A percentile compares a stretch with the other conserved stretches of the same genome.
Evolutionary conservation across 225 moss, liverwort and hornwort species (phyloP).

Genomic region (Straminergon stramineum): DNA sequence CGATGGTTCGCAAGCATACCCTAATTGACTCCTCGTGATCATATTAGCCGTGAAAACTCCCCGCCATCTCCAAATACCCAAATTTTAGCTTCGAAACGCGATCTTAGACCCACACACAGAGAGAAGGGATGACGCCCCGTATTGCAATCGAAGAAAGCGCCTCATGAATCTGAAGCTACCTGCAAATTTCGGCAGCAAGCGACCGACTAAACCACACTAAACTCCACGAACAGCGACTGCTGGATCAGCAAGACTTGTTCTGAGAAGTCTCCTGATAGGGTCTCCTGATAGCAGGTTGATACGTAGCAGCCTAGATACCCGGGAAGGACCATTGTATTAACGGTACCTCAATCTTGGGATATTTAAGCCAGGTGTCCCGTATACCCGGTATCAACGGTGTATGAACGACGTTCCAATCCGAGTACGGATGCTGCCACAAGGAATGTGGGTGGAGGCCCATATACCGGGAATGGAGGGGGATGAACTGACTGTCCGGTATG

Average conservation of each 20-base stretch:
- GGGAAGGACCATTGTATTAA: neutral
- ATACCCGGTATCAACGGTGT: neutral
- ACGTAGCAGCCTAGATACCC: neutral
- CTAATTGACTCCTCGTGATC: conserved; percentile 19
- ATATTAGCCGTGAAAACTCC: neutral
- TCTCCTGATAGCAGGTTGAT: conserved; percentile 33
- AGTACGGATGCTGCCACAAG: neutral
- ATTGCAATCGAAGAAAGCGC: neutral
- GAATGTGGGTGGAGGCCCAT: neutral
- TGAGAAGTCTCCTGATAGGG: conserved; percentile 48
- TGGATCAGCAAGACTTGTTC: conserved; percentile 10
- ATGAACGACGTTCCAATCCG: neutral
- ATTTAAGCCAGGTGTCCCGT: too few species aligned
- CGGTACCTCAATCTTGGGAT: neutral
- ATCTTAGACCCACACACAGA: neutral
- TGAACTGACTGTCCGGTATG: neutral
- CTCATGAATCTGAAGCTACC: neutral
- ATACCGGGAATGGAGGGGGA: neutral
- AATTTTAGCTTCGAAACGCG: neutral
- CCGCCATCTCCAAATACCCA: neutral
- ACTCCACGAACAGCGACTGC: neutral
- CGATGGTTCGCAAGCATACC: neutral
- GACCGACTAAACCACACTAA: neutral
- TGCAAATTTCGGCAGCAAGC: neutral
- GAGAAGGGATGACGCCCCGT: neutral